A percentile compares a stretch with the other conserved stretches of the same genome.
Conservation (phyloP, 768 basidiomycete genomes). For the Serpula lacrymans region DNA sequence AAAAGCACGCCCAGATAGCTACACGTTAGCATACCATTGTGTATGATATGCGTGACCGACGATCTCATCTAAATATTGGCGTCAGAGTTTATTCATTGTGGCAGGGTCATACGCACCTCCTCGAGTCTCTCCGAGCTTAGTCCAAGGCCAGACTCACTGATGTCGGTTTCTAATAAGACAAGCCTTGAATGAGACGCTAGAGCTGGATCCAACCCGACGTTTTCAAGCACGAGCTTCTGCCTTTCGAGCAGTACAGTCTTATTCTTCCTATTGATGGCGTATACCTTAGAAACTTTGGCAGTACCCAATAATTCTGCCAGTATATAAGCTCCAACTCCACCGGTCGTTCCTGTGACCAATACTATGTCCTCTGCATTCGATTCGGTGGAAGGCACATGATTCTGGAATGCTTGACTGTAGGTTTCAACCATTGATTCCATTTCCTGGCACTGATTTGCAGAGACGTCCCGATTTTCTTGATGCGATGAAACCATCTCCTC, state of each 20-base stretch:
- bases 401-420: too few relatives aligned
- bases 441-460: too few relatives aligned
- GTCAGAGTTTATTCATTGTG: too few relatives aligned
- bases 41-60: slow-evolving; percentile 35
- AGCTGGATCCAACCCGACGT: slow-evolving; percentile 27
- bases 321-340: slow-evolving; percentile 28
- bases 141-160: slow-evolving; percentile 20
- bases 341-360: slow-evolving; percentile 34
- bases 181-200: slow-evolving; percentile 28
- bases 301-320: slow-evolving; percentile 19
- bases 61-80: slow-evolving; percentile 3
- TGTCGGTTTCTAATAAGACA: slow-evolving; percentile 27
- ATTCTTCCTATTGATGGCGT: slow-evolving; percentile 25
- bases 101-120: slow-evolving; percentile 14
- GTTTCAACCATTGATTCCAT: too few relatives aligned
- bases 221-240: slow-evolving; percentile 23
- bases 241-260: slow-evolving; percentile 17
- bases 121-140: slow-evolving; percentile 22
- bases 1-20: background rate
- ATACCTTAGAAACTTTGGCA: slow-evolving; percentile 17
- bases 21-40: slow-evolving; percentile 20
- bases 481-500: too few relatives aligned
- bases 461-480: too few relatives aligned
- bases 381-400: too few relatives aligned
- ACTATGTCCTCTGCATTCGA: slow-evolving; percentile 10